These are phyloP conservation scores for Saccharomycopsis fodiens DNA, from an alignment of 805 yeast genomes.

Conservation along the genomic window DNA sequence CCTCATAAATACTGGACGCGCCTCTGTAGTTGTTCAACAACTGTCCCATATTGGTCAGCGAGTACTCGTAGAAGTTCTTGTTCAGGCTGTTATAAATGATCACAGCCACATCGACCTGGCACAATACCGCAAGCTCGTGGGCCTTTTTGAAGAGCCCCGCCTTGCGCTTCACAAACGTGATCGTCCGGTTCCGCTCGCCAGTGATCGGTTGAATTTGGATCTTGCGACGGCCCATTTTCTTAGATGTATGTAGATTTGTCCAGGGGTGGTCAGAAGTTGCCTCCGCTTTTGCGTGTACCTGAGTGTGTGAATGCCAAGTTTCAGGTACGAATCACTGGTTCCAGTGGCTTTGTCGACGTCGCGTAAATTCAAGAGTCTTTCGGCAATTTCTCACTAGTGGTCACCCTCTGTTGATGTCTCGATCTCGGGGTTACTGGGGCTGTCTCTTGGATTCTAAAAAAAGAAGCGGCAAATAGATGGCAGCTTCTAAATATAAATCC, in stretches of 20 bases:
- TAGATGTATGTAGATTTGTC: no score
- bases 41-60: slow-evolving; percentile 57
- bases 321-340: no score
- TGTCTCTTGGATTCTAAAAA: background rate
- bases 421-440: background rate
- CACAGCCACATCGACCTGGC: slow-evolving; percentile 90
- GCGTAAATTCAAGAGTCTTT: no score
- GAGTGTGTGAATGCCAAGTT: no score
- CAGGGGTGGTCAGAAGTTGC: no score
- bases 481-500: background rate
- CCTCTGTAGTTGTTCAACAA: slow-evolving; percentile 36
- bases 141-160: slow-evolving; percentile 80
- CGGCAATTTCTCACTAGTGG: no score
- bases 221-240: slow-evolving; percentile 88
- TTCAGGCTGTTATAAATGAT: slow-evolving; percentile 78
- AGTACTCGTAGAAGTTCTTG: slow-evolving; percentile 71
- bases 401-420: background rate
- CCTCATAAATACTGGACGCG: slow-evolving; percentile 39
- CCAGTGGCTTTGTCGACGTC: no score
- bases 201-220: slow-evolving; percentile 86
- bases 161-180: slow-evolving; percentile 87
- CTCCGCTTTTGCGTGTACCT: no score
- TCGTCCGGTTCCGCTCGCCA: slow-evolving; percentile 81
- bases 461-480: background rate
- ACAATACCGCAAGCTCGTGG: slow-evolving; percentile 65